Conservation (phyloP, 768 basidiomycete species). For the Calocybe gangraenosa region DNA sequence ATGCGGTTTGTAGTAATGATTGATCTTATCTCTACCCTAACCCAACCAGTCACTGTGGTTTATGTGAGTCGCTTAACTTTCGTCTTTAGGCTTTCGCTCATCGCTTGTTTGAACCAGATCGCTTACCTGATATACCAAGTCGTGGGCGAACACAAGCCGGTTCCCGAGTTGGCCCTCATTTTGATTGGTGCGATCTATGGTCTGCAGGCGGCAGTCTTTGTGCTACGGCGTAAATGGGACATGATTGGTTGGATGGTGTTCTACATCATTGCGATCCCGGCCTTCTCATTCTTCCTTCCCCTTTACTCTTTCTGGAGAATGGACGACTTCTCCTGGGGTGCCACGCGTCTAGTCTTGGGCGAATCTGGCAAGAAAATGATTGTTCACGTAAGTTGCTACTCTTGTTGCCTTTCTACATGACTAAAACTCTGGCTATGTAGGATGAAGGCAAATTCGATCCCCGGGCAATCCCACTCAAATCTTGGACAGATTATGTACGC, state of each 20-base stretch:
- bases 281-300: conserved; percentile 90
- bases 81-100: conserved; percentile 9
- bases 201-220: conserved; percentile 87
- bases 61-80: conserved; percentile 60
- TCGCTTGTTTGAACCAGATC: conserved; percentile 49
- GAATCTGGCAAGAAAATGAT: conserved; percentile 95
- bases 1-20: conserved; percentile 99
- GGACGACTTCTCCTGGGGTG: conserved; percentile 94
- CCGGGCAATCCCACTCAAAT: conserved; percentile 87
- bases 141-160: conserved; percentile 54
- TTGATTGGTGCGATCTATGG: conserved; percentile 96
- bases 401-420: background rate
- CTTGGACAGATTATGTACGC: conserved; percentile 91
- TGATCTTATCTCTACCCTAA: conserved; percentile 84
- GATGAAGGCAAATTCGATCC: conserved; percentile 99
- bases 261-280: conserved; percentile 92
- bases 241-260: conserved; percentile 98
- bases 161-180: conserved; percentile 81
- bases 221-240: conserved; percentile 94
- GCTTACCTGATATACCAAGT: conserved; percentile 85
- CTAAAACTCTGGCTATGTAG: conserved; percentile 32
- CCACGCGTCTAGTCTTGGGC: conserved; percentile 87
- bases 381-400: conserved; percentile 66
- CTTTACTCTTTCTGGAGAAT: conserved; percentile 97
- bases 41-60: conserved; percentile 81